Evolutionary conservation across 106 monocot genomes (phyloP).

Genomic region (Dioscorea dumetorum): DNA sequence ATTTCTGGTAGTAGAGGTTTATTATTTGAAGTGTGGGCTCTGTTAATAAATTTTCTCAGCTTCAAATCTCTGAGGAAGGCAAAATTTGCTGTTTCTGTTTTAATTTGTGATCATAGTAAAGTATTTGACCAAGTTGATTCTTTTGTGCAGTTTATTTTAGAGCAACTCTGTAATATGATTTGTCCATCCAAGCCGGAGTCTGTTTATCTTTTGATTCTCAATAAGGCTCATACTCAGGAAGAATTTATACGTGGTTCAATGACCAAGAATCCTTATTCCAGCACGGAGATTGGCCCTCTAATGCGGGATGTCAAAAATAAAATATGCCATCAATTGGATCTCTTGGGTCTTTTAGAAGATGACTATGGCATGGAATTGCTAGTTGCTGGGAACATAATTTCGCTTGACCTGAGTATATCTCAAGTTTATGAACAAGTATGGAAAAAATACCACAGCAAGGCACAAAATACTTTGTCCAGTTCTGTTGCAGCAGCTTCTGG

Average conservation of each 20-base stretch:
- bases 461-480: constrained; percentile 51
- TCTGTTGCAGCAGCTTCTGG: constrained; percentile 42
- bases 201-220: constrained; percentile 79
- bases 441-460: constrained; percentile 79
- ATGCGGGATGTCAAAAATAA: constrained; percentile 99
- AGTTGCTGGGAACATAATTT: constrained; percentile 96
- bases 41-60: too few species aligned
- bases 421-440: constrained; percentile 99
- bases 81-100: too few species aligned
- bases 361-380: constrained; percentile 97
- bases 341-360: constrained; percentile 85
- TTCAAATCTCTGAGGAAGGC: too few species aligned
- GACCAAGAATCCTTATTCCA: constrained; percentile 97
- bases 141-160: constrained; percentile 85
- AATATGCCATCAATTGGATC: constrained; percentile 94
- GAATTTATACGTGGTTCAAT: constrained; percentile 99
- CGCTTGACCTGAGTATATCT: constrained; percentile 90
- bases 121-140: neutral
- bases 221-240: constrained; percentile 96
- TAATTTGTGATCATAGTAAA: too few species aligned
- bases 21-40: too few species aligned
- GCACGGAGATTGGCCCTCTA: constrained; percentile 82
- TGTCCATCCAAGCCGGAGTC: constrained; percentile 92
- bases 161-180: constrained; percentile 96
- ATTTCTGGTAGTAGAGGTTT: too few species aligned